Conservation (phyloP, 1,139 yeast genomes). For the Martiniozyma asiatica region DNA sequence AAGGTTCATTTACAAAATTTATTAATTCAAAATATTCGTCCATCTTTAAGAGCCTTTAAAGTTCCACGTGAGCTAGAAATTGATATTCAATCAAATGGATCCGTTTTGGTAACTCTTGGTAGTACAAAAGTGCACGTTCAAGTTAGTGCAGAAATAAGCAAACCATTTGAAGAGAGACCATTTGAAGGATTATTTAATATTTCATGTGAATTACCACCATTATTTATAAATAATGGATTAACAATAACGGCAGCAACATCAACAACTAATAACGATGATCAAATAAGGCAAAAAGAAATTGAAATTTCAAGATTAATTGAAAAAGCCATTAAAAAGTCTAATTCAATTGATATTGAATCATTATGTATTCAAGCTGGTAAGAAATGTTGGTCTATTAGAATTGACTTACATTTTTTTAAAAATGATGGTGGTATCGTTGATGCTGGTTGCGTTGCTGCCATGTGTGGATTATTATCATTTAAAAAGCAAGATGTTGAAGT, state of each 20-base stretch:
- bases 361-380: conserved; percentile 85
- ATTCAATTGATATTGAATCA: conserved; percentile 82
- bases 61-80: conserved; percentile 30
- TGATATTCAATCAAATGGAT: conserved; percentile 46
- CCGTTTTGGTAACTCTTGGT: conserved; percentile 68
- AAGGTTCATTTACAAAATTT: conserved; percentile 5
- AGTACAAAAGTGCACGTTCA: conserved; percentile 63
- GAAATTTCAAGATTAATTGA: conserved; percentile 73
- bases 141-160: conserved; percentile 66
- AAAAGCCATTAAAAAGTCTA: conserved; percentile 80
- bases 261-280: background rate
- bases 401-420: conserved; percentile 78
- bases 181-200: conserved; percentile 84
- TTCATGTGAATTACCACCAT: conserved; percentile 75
- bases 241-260: too few relatives aligned
- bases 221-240: conserved; percentile 52
- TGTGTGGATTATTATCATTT: conserved; percentile 75
- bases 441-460: conserved; percentile 81
- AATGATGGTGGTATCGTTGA: conserved; percentile 91
- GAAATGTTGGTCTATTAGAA: conserved; percentile 82
- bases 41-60: conserved; percentile 9
- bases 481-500: conserved; percentile 75
- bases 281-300: conserved; percentile 21
- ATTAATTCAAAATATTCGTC: conserved; percentile 9
- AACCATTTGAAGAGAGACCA: conserved; percentile 85